Conservation (phyloP, 1,139 yeast species). For the Hemisphaericaspora subhashii region DNA sequence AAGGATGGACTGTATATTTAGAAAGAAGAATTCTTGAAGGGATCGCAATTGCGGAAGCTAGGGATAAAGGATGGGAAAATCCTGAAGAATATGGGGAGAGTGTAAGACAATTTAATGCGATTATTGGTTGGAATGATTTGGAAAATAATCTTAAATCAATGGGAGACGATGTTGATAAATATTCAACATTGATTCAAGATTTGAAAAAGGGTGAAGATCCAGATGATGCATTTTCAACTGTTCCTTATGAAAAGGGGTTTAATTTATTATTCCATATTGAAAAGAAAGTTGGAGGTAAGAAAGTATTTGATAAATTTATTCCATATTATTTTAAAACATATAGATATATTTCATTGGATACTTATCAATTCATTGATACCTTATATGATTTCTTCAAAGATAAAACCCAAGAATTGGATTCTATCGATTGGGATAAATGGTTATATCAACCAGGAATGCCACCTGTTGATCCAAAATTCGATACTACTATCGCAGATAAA, state of each 20-base stretch:
- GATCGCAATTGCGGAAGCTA: conserved; percentile 24
- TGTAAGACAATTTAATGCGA: conserved; percentile 75
- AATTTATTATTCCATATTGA: conserved; percentile 76
- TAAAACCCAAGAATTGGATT: conserved; percentile 51
- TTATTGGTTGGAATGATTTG: conserved; percentile 87
- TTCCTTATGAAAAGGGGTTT: conserved; percentile 91
- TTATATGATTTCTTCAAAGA: conserved; percentile 63
- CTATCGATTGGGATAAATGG: conserved; percentile 86
- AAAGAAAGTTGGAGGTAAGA: conserved; percentile 52
- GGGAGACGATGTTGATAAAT: conserved; percentile 53
- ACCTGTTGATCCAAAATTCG: conserved; percentile 72
- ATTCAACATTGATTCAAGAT: conserved; percentile 68
- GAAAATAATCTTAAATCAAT: conserved; percentile 63
- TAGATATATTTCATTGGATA: conserved; percentile 71
- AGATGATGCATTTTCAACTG: conserved; percentile 84
- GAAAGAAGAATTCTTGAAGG: conserved; percentile 82
- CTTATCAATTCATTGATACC: conserved; percentile 77
- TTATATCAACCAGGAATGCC: conserved; percentile 82
- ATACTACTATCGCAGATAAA: conserved; percentile 73
- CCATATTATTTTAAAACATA: conserved; percentile 72
- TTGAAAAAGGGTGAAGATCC: conserved; percentile 71
- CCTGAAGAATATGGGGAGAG: conserved; percentile 59
- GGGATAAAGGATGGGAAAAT: conserved; percentile 3
- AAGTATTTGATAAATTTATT: conserved; percentile 73
- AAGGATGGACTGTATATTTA: conserved; percentile 93